These are phyloP conservation scores for Penicillium cataractarum DNA, from an alignment of 495 filamentous ascomycete genomes.

Conservation along the genomic window DNA sequence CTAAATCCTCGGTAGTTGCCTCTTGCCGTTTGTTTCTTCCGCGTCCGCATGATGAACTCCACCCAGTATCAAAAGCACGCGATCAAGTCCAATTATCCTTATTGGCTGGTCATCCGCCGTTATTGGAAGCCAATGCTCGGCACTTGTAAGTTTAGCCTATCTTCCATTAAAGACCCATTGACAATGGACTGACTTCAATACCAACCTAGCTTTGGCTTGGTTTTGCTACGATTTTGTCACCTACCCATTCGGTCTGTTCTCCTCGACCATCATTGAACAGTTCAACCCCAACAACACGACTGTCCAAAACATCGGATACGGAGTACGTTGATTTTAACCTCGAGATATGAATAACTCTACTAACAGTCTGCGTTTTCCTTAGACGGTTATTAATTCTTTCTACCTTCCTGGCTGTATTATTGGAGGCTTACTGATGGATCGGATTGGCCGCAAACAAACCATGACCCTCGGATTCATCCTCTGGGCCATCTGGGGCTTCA, in stretches of 20 bases:
- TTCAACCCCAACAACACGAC: slow-evolving; percentile 44
- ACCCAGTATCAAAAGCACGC: slow-evolving; percentile 40
- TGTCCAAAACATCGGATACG: slow-evolving; percentile 49
- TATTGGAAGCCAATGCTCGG: slow-evolving; percentile 48
- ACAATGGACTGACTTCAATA: neutral
- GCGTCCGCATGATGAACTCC: slow-evolving; percentile 42
- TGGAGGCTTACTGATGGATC: slow-evolving; percentile 52
- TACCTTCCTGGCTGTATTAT: slow-evolving; percentile 50
- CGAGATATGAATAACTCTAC: neutral
- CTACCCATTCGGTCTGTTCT: slow-evolving; percentile 45
- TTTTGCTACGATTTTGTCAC: slow-evolving; percentile 49
- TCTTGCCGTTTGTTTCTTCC: slow-evolving; percentile 41
- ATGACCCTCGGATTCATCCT: slow-evolving; percentile 48
- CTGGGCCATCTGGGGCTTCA: slow-evolving; percentile 49
- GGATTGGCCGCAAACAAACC: slow-evolving; percentile 52
- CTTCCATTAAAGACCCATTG: neutral
- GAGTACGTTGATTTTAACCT: slow-evolving; percentile 22
- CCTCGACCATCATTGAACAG: slow-evolving; percentile 40
- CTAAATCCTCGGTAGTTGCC: slow-evolving; percentile 26
- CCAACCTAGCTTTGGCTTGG: slow-evolving; percentile 34
- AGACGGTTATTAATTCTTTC: slow-evolving; percentile 54
- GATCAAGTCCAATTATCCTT: slow-evolving; percentile 42
- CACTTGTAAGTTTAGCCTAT: slow-evolving; percentile 31
- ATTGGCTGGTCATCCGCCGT: slow-evolving; percentile 35
- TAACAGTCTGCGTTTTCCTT: neutral